Base-by-base conservation (phyloP, 192 early-diverging fungal genomes). In the Entrophospora sp. region DNA sequence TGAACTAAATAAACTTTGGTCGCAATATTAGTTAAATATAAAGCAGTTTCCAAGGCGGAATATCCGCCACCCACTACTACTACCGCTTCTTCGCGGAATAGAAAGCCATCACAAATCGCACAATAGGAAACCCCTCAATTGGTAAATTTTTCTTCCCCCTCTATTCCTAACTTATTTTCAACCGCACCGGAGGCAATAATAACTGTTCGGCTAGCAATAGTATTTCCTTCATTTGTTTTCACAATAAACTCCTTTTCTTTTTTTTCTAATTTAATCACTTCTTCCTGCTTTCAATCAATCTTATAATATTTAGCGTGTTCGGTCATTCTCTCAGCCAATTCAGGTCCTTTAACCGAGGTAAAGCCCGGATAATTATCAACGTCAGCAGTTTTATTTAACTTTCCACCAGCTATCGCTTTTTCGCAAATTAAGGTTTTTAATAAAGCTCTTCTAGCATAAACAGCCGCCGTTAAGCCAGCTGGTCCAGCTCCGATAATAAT, bases 51-150 rank as follows among this genome's bases (percentile, higher is more conserved):
- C 4, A 57, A 34, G 5, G 55, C 55, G 3, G 55, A 57, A n/a
- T 57, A 57, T 3, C 55, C 55, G 10, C 55, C 55, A 34, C 55
- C 55, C n/a, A 57, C 55, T 20, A 57, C 55, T 20, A 16, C 55
- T 34, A 57, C 55, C 34, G 28, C 55, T 34, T 36, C 34, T 18
- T n/a, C 30, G 13, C 30, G 30, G 13, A 57, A 57, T 34, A 57
- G 55, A 57, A 57, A 57, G 9, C 55, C 55, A 34, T 57, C 55
- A 18, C 55, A 57, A 57, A 57, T 57, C 3, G 55, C 55, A 57
- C 55, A 57, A 57, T 34, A 34, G n/a, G 55, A 57, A 57, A 57
- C 55, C 14, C 55, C 55, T 3, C n/a, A 20, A 30, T 57, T 57
- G 13, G 34, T 57, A 12, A 57, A 57, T 34, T 57, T 31, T 36